Conservation (phyloP, 2,329 filamentous ascomycete species). For the Falciphora oryzae region DNA sequence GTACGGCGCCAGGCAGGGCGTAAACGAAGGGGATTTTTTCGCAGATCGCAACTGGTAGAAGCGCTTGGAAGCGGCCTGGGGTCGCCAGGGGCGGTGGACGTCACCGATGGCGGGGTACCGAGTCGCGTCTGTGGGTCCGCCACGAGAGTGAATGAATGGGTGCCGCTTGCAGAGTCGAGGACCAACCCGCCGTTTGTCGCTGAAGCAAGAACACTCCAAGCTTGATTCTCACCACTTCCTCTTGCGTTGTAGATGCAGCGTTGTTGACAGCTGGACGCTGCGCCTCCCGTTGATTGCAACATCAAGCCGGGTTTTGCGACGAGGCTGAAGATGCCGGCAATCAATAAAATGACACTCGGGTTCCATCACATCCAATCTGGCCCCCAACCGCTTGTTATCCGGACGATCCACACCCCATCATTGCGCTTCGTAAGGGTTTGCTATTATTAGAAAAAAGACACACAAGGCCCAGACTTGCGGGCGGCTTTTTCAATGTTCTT, state of each 20-base stretch:
- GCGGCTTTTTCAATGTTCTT: no score
- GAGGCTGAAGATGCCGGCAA: not conserved
- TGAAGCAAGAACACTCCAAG: no score
- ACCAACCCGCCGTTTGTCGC: no score
- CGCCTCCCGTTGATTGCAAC: not conserved
- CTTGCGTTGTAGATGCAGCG: not conserved
- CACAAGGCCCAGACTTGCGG: no score
- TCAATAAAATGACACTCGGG: not conserved
- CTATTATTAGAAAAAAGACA: not conserved
- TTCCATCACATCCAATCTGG: not conserved
- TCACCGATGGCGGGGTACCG: not conserved
- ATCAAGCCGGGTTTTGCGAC: not conserved
- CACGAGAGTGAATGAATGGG: no score
- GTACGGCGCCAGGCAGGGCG: not conserved
- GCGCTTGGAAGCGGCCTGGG: not conserved
- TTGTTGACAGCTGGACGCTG: not conserved
- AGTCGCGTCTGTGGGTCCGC: not conserved
- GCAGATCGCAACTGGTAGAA: conserved; percentile 1
- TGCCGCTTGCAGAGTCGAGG: no score
- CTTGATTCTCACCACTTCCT: not conserved
- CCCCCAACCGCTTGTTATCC: not conserved
- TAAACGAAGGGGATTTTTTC: not conserved
- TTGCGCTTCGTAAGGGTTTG: not conserved
- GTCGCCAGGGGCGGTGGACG: not conserved
- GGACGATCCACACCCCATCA: not conserved